A percentile compares a stretch with the other conserved stretches of the same genome.
These are phyloP conservation scores for Diaporthe eres DNA, from an alignment of 2,329 filamentous ascomycete species.

Conservation along the genomic window DNA sequence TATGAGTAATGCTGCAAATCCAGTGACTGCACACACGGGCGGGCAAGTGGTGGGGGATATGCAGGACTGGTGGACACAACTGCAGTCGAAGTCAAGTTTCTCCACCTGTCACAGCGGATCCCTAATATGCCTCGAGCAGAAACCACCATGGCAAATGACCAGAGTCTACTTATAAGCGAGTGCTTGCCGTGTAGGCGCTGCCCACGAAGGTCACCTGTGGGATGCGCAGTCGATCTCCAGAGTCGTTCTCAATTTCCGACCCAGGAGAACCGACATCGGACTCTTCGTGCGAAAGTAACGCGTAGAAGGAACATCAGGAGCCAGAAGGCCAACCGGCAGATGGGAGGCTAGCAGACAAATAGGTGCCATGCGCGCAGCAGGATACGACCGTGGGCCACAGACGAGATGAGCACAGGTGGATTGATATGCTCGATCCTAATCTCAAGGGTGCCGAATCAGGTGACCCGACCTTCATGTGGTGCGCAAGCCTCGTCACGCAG, in stretches of 20 bases:
- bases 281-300: too few relatives aligned
- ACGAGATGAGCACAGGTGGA: slow-evolving; percentile 17
- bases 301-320: not conserved
- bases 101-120: slow-evolving; percentile 15
- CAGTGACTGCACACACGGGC: not conserved
- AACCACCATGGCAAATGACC: not conserved
- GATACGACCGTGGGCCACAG: not conserved
- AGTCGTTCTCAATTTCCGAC: not conserved
- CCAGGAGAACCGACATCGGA: slow-evolving; percentile 4
- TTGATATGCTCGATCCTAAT: slow-evolving; percentile 18
- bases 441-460: slow-evolving; percentile 34
- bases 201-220: not conserved
- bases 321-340: not conserved
- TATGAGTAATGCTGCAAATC: not conserved
- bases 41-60: not conserved
- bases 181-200: not conserved
- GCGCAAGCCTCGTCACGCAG: slow-evolving; percentile 32
- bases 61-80: not conserved
- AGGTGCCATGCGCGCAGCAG: not conserved
- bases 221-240: not conserved
- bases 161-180: not conserved
- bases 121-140: not conserved
- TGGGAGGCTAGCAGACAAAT: not conserved
- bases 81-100: slow-evolving; percentile 3
- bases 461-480: slow-evolving; percentile 41